Evolutionary conservation across 192 early-diverging fungal species (phyloP), one percentile per base, ranked within the genome.

Genomic region (Entomortierella beljakovae): DNA sequence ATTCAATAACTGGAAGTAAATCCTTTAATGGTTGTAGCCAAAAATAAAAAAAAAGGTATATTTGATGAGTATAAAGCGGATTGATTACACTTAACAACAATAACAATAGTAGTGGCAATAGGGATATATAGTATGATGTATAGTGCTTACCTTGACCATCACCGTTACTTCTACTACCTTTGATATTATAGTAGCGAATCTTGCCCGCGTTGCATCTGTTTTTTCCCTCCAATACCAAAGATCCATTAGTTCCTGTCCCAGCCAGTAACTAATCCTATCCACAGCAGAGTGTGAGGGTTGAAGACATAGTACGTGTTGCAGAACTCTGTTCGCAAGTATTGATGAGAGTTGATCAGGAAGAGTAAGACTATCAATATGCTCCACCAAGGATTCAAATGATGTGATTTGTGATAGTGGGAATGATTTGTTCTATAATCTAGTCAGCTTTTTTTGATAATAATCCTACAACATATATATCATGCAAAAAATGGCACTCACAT

Each of bases 211-310:
- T 3, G 58, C 58, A 8, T 38, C 62, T 0, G 70, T 80, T 26
- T 83, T 80, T 35, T 83, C 80, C 34, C 64, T 76, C 80, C 82
- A 86, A 52, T 83, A 81, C 37, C 79, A 67, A 16, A 83, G 40
- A 48, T 88, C 83, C 80, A 84, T 81, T 7, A 88, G 61, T n/a
- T 81, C 81, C 59, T 85, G 82, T 26, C 69, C 80, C 5, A 86
- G 66, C 83, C 82, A 83, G 38, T 80, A 69, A 40, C 74, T 83
- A 16, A 86, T 83, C 26, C 83, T 46, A 26, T 79, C 73, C 28
- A 85, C 68, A 18, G 68, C 76, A 26, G 71, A 37, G 38, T 55
- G 38, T 3, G 58, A 71, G 13, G 52, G 37, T 35, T 50, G 63
- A 33, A 61, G 55, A 18, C 53, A 68, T 16, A 79, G 49, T 31